Percentiles rank a stretch among this genome's conserved stretches.
phyloP scores from a whole-genome alignment of 1,139 yeast genomes.

The Ogataea hybrid region DNA sequence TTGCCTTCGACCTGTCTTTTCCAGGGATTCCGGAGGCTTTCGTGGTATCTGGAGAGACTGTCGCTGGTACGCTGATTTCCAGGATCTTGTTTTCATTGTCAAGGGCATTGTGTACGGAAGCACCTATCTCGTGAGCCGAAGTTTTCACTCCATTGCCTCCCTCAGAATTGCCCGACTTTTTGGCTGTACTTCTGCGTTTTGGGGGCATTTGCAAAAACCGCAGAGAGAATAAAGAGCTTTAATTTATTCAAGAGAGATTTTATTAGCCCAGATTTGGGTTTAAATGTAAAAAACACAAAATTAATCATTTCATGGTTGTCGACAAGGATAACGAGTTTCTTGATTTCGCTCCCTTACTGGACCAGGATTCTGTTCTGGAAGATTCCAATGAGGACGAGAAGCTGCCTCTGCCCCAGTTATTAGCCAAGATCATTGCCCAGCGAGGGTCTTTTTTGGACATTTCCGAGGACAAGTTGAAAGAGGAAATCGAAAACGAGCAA shows the following conservation, averaged over 20 bases:
- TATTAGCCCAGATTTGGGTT: not conserved
- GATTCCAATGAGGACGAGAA: conserved; percentile 12
- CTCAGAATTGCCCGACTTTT: not conserved
- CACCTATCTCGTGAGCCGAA: conserved; percentile 8
- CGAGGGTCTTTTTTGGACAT: conserved; percentile 26
- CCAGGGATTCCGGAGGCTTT: conserved; percentile 6
- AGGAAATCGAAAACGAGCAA: conserved; percentile 18
- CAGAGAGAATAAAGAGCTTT: not conserved
- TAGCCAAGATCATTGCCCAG: conserved; percentile 26
- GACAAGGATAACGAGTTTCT: conserved; percentile 1
- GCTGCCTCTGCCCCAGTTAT: conserved; percentile 21
- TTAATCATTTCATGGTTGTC: not conserved
- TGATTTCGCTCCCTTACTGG: conserved; percentile 16
- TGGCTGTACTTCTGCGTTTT: conserved; percentile 6
- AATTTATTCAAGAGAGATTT: not conserved
- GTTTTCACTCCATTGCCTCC: conserved; percentile 2
- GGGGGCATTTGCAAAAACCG: conserved; percentile 6
- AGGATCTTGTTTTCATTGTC: conserved; percentile 1
- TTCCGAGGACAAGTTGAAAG: conserved; percentile 22
- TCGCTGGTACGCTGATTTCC: conserved; percentile 5
- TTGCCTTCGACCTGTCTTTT: conserved; percentile 11
- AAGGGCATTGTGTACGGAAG: conserved; percentile 3
- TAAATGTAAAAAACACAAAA: not conserved
- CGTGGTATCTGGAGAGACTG: not conserved
- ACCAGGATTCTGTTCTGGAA: conserved; percentile 3